These are phyloP conservation scores for Didymella exigua DNA, from an alignment of 2,329 filamentous ascomycete species.

Conservation along the genomic window DNA sequence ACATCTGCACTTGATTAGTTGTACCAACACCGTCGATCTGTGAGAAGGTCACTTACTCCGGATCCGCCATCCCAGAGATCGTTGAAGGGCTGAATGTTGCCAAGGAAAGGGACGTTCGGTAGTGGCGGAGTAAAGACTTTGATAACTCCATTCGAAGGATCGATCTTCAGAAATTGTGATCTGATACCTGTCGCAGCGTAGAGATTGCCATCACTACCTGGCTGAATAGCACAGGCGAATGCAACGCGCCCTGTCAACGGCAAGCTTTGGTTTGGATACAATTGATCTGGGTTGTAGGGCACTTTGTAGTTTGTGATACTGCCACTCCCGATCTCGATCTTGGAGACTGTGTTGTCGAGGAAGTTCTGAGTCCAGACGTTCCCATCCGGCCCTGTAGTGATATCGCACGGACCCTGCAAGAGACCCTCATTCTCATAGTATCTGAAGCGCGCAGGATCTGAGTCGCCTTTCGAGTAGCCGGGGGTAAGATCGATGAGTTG, in stretches of 20 bases:
- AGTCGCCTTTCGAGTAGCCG: conserved; percentile 17
- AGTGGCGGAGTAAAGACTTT: conserved; percentile 18
- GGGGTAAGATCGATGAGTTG: conserved; percentile 8
- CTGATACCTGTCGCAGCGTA: conserved; percentile 16
- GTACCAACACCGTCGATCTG: neutral
- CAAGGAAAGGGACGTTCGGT: conserved; percentile 15
- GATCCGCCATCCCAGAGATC: conserved; percentile 11
- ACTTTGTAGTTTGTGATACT: conserved; percentile 15
- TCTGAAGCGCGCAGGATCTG: conserved; percentile 5
- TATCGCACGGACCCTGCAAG: conserved; percentile 15
- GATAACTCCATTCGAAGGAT: conserved; percentile 9
- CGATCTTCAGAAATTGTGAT: conserved; percentile 17
- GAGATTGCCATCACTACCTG: conserved; percentile 11
- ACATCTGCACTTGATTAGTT: conserved; percentile 7
- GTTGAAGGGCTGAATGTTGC: conserved; percentile 18
- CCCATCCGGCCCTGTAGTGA: conserved; percentile 13
- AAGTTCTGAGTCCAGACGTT: conserved; percentile 20
- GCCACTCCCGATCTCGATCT: conserved; percentile 12
- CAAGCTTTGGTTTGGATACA: conserved; percentile 11
- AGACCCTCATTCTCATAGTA: conserved; percentile 13
- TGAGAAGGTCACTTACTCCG: neutral
- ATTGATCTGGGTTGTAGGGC: conserved; percentile 11
- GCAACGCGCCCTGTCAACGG: conserved; percentile 12
- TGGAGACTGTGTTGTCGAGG: conserved; percentile 15
- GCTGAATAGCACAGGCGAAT: conserved; percentile 16